phyloP scores from a whole-genome alignment of 1,284 basidiomycete genomes.

The Exsudoporus floridanus region DNA sequence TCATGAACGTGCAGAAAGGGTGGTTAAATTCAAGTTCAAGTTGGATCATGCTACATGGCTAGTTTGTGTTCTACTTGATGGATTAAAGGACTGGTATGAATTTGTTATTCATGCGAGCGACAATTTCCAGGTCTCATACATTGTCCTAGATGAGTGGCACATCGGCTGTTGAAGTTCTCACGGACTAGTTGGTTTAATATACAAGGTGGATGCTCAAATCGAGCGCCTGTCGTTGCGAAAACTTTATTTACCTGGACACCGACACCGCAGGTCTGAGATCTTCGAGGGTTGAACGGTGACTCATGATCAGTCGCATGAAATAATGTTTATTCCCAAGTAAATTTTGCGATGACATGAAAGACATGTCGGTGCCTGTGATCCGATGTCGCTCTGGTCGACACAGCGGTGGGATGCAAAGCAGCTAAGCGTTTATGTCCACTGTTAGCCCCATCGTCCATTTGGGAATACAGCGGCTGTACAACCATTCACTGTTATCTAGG shows the following conservation, averaged over 20 bases:
- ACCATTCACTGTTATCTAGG: background rate
- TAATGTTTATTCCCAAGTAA: background rate
- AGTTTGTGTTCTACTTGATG: too few relatives aligned
- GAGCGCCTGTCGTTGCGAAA: slow-evolving; percentile 5
- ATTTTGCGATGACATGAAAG: background rate
- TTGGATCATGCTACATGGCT: too few relatives aligned
- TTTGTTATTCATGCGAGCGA: too few relatives aligned
- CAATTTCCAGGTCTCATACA: too few relatives aligned
- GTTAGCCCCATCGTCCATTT: slow-evolving; percentile 10
- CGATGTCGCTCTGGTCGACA: background rate
- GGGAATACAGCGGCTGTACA: slow-evolving; percentile 8
- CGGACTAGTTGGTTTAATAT: too few relatives aligned
- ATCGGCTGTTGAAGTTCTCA: too few relatives aligned
- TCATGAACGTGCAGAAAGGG: too few relatives aligned
- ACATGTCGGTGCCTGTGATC: background rate
- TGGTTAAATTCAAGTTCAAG: too few relatives aligned
- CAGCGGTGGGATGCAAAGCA: too few relatives aligned
- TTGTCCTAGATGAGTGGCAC: too few relatives aligned
- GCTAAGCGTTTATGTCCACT: slow-evolving; percentile 3
- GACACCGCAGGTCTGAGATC: slow-evolving; percentile 6
- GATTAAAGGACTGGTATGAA: too few relatives aligned
- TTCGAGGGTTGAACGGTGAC: slow-evolving; percentile 8
- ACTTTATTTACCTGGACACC: slow-evolving; percentile 7
- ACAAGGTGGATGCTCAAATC: slow-evolving; percentile 1
- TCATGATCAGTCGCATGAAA: slow-evolving; percentile 3